These are phyloP conservation scores for Phaeotremella skinneri DNA, from an alignment of 768 basidiomycete species.

Conservation along the genomic window DNA sequence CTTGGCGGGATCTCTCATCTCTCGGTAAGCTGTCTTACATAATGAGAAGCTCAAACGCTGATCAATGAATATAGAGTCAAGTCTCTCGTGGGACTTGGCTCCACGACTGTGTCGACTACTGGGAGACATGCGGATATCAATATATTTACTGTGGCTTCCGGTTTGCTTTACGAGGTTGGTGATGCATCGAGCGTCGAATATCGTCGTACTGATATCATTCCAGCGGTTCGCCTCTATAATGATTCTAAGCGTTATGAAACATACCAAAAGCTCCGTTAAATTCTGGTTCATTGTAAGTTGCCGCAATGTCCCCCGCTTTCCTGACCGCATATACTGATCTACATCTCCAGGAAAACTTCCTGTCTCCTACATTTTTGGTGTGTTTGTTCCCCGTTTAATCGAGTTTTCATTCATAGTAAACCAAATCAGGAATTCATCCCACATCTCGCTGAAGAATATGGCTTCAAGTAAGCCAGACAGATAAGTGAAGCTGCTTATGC, in stretches of 20 bases:
- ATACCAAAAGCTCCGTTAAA: constrained; percentile 91
- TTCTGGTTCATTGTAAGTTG: constrained; percentile 89
- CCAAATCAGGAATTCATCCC: constrained; percentile 81
- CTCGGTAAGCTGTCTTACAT: constrained; percentile 12
- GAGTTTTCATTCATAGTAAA: not conserved
- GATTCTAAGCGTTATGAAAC: constrained; percentile 91
- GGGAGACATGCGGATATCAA: constrained; percentile 82
- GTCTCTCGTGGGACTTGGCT: constrained; percentile 28
- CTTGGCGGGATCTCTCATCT: constrained; percentile 20
- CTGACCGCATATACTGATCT: constrained; percentile 6
- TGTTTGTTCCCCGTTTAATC: not conserved
- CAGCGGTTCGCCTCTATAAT: constrained; percentile 97
- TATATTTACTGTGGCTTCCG: constrained; percentile 98
- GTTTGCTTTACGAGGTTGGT: constrained; percentile 85
- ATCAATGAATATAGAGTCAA: constrained; percentile 28
- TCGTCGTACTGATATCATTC: not conserved
- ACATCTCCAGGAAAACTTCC: constrained; percentile 68
- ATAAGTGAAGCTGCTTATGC: not conserved
- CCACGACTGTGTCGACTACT: constrained; percentile 23
- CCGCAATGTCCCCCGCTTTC: not conserved
- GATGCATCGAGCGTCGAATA: not conserved
- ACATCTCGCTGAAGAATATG: constrained; percentile 82
- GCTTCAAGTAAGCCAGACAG: constrained; percentile 60
- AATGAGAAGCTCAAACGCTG: not conserved
- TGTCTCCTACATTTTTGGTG: constrained; percentile 93